Evolutionary conservation across 306 rosid species (phyloP), one percentile per base, ranked within the genome.

Genomic region (Pterocarpus santalinus): DNA sequence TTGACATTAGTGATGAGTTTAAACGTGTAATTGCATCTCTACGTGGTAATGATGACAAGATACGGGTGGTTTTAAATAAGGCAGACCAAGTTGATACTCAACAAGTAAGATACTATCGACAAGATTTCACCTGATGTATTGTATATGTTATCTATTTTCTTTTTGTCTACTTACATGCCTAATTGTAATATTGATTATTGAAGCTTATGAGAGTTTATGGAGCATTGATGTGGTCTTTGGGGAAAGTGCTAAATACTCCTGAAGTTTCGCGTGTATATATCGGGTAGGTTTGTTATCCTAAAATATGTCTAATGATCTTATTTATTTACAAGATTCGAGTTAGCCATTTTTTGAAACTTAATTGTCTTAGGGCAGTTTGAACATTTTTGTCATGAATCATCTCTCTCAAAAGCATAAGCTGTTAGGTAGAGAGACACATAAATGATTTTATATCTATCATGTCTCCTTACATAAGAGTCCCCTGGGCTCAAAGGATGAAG

Each of bases 191-290:
- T 69, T 80, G 43, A 22, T 22, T 22, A 6, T 43, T 43, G 8
- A 61, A 93, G 99, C 92, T 95, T 68, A 95, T 95, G 99, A 91
- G 99, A 83, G 98, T 95, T n/a, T 95, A 93, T 82, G 98, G 97
- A 86, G 99, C 98, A 1, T 86, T 95, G 85, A 95, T 95, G 99
- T 95, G 99, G 99, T 95, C 98, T 3, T 80, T 95, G 65, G 98
- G 98, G 49, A 95, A 93, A 78, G 97, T 95, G 51, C 30, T 93
- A 77, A 95, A 89, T 73, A 95, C 94, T 62, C 98, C 99, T 1
- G 99, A 95, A 83, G 99, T 95, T 67, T 35, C 69, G 30, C 99
- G 99, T 41, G 98, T 95, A 68, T 95, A 93, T 80, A 89, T 93
- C 60, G 98, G 98, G 99, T 90, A 86, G 13, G 94, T 80, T 82